Conservation (phyloP, 176 grass and related monocot genomes). For the Carex kokanica region DNA sequence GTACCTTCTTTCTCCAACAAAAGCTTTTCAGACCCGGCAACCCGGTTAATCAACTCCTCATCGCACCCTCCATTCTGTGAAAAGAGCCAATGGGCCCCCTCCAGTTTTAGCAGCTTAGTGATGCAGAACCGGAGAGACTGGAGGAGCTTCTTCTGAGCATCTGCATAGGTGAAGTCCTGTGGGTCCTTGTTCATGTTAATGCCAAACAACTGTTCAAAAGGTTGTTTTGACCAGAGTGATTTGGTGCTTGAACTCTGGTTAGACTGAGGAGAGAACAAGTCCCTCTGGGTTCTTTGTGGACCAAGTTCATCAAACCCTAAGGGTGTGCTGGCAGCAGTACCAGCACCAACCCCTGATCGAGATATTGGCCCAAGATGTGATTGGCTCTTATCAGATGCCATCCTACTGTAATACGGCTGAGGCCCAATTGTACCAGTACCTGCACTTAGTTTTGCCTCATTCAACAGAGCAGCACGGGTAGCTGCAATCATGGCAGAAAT, state of each 20-base stretch:
- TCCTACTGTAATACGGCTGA: slow-evolving; percentile 52
- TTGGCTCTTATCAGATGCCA: slow-evolving; percentile 62
- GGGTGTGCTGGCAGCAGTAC: slow-evolving; percentile 2
- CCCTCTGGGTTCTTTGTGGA: slow-evolving; percentile 49
- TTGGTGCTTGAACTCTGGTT: slow-evolving; percentile 48
- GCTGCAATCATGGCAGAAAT: slow-evolving; percentile 94
- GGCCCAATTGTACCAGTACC: slow-evolving; percentile 51
- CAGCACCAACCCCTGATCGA: slow-evolving; percentile 37
- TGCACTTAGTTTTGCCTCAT: slow-evolving; percentile 56
- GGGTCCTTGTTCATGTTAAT: slow-evolving; percentile 36
- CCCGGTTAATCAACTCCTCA: slow-evolving; percentile 69
- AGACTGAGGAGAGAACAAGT: slow-evolving; percentile 51
- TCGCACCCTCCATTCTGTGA: slow-evolving; percentile 73
- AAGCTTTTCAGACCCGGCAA: slow-evolving; percentile 59
- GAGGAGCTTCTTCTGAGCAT: slow-evolving; percentile 72
- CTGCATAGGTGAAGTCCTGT: slow-evolving; percentile 61
- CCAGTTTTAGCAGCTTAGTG: slow-evolving; percentile 64
- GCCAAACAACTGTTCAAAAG: slow-evolving; percentile 82
- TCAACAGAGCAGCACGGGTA: slow-evolving; percentile 54
- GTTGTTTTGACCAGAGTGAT: slow-evolving; percentile 95
- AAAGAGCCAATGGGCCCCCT: slow-evolving; percentile 85
- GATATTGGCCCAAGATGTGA: slow-evolving; percentile 43
- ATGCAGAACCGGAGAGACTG: slow-evolving; percentile 75
- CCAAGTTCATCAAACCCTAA: slow-evolving; percentile 66
- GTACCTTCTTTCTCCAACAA: slow-evolving; percentile 36